A percentile compares a stretch with the other conserved stretches of the same genome.
Conservation (phyloP, 1,284 basidiomycete genomes). For the Trametes hirsuta region DNA sequence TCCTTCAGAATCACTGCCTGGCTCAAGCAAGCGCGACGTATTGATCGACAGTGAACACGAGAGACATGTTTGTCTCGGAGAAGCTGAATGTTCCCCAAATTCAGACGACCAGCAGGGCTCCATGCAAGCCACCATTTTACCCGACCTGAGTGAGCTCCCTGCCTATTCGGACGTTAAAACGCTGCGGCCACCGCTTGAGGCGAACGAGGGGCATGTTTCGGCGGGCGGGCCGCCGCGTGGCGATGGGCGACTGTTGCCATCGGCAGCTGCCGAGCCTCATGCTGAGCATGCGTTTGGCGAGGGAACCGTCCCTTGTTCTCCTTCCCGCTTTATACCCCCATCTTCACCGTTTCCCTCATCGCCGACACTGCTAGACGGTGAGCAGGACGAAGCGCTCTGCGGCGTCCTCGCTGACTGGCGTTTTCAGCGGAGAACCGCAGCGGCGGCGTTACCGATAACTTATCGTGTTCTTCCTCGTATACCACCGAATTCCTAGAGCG, state of each 20-base stretch:
- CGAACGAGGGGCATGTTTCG: background rate
- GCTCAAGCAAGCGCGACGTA: background rate
- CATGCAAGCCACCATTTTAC: conserved; percentile 5
- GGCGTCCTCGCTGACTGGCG: background rate
- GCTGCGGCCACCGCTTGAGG: background rate
- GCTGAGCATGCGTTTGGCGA: conserved; percentile 25
- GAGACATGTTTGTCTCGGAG: too few relatives aligned
- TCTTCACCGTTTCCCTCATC: conserved; percentile 21
- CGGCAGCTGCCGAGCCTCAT: conserved; percentile 30
- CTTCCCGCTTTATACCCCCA: conserved; percentile 31
- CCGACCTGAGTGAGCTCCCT: conserved; percentile 17
- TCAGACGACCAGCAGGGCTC: background rate
- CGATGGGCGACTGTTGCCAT: conserved; percentile 11
- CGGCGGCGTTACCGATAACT: conserved; percentile 25
- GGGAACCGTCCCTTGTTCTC: conserved; percentile 29
- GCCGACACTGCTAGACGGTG: conserved; percentile 27
- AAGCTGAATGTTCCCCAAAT: too few relatives aligned
- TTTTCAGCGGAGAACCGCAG: conserved; percentile 24
- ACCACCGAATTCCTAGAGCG: conserved; percentile 12
- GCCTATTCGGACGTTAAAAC: background rate
- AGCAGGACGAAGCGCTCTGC: background rate
- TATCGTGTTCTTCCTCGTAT: conserved; percentile 21
- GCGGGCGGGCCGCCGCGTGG: background rate
- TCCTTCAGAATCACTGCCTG: background rate
- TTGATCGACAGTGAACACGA: too few relatives aligned